Conservation (phyloP, 106 monocot genomes). For the Platanthera zijinensis region DNA sequence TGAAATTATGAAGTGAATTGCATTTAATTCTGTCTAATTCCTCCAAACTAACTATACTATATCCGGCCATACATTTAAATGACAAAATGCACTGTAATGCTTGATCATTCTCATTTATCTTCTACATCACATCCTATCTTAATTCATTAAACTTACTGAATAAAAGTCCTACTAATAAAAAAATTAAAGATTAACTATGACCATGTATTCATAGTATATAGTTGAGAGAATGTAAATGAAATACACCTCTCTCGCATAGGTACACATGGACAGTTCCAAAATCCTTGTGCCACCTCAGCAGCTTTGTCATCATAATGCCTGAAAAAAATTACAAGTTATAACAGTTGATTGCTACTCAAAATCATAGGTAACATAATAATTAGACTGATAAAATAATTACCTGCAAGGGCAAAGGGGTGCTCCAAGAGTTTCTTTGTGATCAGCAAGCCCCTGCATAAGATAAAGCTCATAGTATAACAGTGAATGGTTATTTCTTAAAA, state of each 20-base stretch:
- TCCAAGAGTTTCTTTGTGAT: conserved; percentile 91
- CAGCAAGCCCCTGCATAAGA: conserved; percentile 73
- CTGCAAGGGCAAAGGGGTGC: conserved; percentile 97
- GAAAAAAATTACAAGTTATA: conserved; percentile 11
- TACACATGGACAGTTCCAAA: conserved; percentile 99
- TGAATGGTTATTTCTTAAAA: background rate
- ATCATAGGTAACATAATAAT: background rate
- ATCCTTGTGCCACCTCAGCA: conserved; percentile 87
- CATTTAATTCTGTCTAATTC: no score
- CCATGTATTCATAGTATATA: background rate
- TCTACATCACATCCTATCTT: background rate
- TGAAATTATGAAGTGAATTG: no score
- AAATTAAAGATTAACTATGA: background rate
- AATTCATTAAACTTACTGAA: background rate
- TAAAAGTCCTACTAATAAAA: background rate
- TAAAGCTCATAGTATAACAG: background rate
- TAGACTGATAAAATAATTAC: conserved; percentile 29
- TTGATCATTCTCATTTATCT: conserved; percentile 2
- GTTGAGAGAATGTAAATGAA: background rate
- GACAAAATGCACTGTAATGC: background rate
- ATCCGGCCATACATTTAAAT: background rate
- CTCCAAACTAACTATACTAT: no score
- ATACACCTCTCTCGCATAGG: conserved; percentile 94
- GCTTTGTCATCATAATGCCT: conserved; percentile 99
- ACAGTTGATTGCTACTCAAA: background rate